phyloP scores from a whole-genome alignment of 768 basidiomycete genomes.

The Pholiota molesta region DNA sequence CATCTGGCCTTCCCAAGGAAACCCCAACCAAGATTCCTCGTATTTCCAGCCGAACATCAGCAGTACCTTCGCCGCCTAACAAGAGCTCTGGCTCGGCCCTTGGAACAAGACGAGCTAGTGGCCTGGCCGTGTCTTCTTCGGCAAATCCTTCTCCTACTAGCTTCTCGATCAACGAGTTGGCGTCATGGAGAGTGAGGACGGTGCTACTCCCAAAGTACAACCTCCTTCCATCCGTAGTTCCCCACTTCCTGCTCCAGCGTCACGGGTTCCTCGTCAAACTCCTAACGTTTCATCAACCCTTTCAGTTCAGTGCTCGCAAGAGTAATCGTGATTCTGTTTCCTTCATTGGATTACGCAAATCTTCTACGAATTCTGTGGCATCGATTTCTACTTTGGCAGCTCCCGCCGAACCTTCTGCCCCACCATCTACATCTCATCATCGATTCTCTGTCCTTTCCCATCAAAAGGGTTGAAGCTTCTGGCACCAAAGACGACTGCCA shows the following conservation, averaged over 20 bases:
- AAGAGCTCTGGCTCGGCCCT: slow-evolving; percentile 54
- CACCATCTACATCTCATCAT: slow-evolving; percentile 43
- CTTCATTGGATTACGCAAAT: slow-evolving; percentile 76
- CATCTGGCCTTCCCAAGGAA: slow-evolving; percentile 65
- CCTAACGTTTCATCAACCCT: slow-evolving; percentile 46
- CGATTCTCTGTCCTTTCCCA: slow-evolving; percentile 86
- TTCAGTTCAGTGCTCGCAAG: slow-evolving; percentile 60
- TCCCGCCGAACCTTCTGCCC: slow-evolving; percentile 35
- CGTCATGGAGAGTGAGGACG: slow-evolving; percentile 67
- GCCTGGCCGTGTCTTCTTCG: slow-evolving; percentile 52
- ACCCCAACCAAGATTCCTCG: slow-evolving; percentile 94
- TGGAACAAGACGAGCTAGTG: slow-evolving; percentile 67
- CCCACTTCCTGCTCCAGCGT: slow-evolving; percentile 50
- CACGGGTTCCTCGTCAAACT: slow-evolving; percentile 70
- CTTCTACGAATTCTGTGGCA: slow-evolving; percentile 80
- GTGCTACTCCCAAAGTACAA: slow-evolving; percentile 49
- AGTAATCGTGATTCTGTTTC: slow-evolving; percentile 79
- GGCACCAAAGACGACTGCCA: slow-evolving; percentile 71
- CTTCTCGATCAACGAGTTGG: slow-evolving; percentile 71
- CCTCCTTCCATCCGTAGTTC: slow-evolving; percentile 68
- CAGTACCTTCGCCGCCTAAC: slow-evolving; percentile 70
- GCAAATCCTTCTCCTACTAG: slow-evolving; percentile 66
- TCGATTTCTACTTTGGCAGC: slow-evolving; percentile 59
- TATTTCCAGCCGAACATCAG: slow-evolving; percentile 84
- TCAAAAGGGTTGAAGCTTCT: slow-evolving; percentile 83